These are phyloP conservation scores for Laetiporus sulphureus DNA, from an alignment of 1,284 basidiomycete species.

Conservation along the genomic window DNA sequence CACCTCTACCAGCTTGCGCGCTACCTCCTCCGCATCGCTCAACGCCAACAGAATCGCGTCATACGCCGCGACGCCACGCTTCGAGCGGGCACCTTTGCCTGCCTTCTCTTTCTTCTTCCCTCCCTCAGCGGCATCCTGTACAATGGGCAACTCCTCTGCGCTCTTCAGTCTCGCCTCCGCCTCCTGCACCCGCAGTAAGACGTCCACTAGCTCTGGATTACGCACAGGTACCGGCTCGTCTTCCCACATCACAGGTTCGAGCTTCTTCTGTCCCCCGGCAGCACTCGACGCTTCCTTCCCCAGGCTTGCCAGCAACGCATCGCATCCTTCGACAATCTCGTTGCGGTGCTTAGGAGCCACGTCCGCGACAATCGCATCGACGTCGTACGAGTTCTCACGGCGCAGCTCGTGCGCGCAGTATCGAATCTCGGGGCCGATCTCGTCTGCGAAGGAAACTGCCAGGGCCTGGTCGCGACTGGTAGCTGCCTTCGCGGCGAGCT, in stretches of 20 bases:
- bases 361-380: conserved; percentile 75
- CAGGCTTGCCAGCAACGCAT: conserved; percentile 48
- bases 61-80: conserved; percentile 73
- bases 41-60: conserved; percentile 78
- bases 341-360: conserved; percentile 54
- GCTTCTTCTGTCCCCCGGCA: conserved; percentile 21
- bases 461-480: conserved; percentile 90
- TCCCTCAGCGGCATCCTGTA: conserved; percentile 18
- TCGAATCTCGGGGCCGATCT: conserved; percentile 86
- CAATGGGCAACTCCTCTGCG: conserved; percentile 19
- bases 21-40: conserved; percentile 83
- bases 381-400: conserved; percentile 70
- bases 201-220: conserved; percentile 89
- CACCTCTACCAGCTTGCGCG: conserved; percentile 71
- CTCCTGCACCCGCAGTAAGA: conserved; percentile 77
- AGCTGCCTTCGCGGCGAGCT: conserved; percentile 59
- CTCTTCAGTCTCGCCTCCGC: conserved; percentile 53
- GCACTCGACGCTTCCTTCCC: conserved; percentile 35
- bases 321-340: conserved; percentile 60
- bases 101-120: conserved; percentile 32
- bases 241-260: conserved; percentile 65
- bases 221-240: conserved; percentile 80
- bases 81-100: conserved; percentile 43
- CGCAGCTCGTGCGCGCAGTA: conserved; percentile 90
- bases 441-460: conserved; percentile 79